Evolutionary conservation across 2,329 filamentous ascomycete genomes (phyloP), one percentile per base, ranked within the genome.

Genomic region (Lomentospora prolificans): DNA sequence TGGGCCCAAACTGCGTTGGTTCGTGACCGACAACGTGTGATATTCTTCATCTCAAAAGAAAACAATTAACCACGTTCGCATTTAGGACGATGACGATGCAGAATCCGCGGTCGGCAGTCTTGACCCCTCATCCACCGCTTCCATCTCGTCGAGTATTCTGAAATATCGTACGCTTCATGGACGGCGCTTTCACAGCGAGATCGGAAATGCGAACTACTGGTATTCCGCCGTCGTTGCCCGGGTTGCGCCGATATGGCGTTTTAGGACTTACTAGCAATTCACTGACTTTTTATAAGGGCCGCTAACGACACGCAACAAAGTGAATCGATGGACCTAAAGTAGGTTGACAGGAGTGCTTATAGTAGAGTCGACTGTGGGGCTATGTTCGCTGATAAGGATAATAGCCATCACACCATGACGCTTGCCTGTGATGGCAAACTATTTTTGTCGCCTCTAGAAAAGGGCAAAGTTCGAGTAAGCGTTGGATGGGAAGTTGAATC

Each of bases 101-200:
- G 36, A 30, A 3, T 50, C 41, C 25, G 46, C 12, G 17, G 22
- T 50, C 27, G 44, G 30, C 19, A n/a, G 12, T 19, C 36, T 31
- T 30, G 17, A 9, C 7, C 10, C 6, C 10, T 65, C 61, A n/a
- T 68, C 65, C 2, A 68, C 66, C 1, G 61, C 61, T 3, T 69
- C 67, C 10, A 59, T 69, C 3, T 61, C 62, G 2, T 64, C 63
- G 4, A 67, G 65, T 57, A 66, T 69, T 36, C 62, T 65, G 19
- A 61, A 67, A 44, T 69, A 69, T 53, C 65, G 67, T 33, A 60
- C 55, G n/a, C 58, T 69, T 17, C 64, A 50, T 14, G 46, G 46
- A 12, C 19, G 46, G 46, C n/a, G 46, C 6, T 50, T 17, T 28
- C 46, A 50, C 25, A 50, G 36, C 19, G 36, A 41, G 36, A 17